Percentiles rank a stretch among this genome's conserved stretches.
Conservation (phyloP, 2,329 filamentous ascomycete genomes). For the Xylaria arbuscula region DNA sequence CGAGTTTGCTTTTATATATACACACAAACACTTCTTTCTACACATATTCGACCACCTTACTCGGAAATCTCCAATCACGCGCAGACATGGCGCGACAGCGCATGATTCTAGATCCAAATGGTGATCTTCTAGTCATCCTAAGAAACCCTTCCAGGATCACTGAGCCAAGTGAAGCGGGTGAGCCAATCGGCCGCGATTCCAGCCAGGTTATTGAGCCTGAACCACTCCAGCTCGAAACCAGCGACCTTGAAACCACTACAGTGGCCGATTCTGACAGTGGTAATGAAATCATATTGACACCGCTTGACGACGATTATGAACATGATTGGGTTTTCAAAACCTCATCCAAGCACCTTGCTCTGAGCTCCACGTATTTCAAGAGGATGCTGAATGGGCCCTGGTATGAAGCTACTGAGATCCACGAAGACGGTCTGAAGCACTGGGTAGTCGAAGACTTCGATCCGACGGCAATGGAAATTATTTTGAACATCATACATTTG, state of each 20-base stretch:
- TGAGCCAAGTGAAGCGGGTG: no score
- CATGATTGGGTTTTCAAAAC: not conserved
- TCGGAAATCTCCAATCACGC: not conserved
- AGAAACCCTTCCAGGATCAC: not conserved
- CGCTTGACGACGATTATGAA: not conserved
- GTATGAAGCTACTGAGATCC: not conserved
- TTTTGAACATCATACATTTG: slow-evolving; percentile 14
- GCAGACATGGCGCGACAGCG: not conserved
- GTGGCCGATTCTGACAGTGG: not conserved
- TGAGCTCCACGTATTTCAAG: not conserved
- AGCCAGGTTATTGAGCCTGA: not conserved
- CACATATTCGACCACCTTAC: not conserved
- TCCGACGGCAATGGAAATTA: not conserved
- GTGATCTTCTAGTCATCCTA: slow-evolving; percentile 16
- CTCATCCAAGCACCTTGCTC: slow-evolving; percentile 2
- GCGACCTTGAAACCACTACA: not conserved
- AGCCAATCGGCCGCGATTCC: no score
- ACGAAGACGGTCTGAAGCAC: slow-evolving; percentile 1
- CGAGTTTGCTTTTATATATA: not conserved
- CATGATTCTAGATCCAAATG: slow-evolving; percentile 16
- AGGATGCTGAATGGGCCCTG: not conserved
- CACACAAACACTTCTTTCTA: not conserved
- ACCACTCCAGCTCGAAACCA: not conserved
- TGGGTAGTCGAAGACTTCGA: slow-evolving; percentile 1
- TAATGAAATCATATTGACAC: not conserved